Percentiles rank a stretch among this genome's conserved stretches.
Evolutionary conservation across 371 early-diverging fungal genomes (phyloP).

Genomic region (Lichtheimia corymbifera): DNA sequence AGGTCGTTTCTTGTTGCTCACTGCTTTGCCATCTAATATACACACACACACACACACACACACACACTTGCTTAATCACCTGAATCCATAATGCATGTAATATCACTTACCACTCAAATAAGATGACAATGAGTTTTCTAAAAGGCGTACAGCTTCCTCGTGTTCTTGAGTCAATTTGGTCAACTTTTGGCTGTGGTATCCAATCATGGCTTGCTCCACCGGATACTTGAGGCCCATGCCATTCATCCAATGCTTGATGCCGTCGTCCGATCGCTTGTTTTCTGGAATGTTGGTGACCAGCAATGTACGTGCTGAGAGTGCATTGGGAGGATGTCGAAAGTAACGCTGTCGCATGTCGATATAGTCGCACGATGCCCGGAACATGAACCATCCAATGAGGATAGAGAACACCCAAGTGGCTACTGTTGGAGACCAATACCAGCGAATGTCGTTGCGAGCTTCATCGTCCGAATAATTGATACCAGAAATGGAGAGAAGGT

Average conservation of each 20-base stretch:
- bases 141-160: conserved; percentile 58
- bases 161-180: conserved; percentile 72
- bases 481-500: conserved; percentile 29
- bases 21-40: conserved; percentile 46
- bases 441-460: conserved; percentile 23
- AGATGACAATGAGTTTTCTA: conserved; percentile 71
- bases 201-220: conserved; percentile 69
- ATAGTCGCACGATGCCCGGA: conserved; percentile 62
- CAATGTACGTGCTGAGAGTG: conserved; percentile 62
- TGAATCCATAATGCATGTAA: neutral
- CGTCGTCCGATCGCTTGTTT: conserved; percentile 54
- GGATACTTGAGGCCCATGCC: conserved; percentile 41
- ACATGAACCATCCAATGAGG: conserved; percentile 53
- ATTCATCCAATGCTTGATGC: conserved; percentile 57
- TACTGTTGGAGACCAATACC: conserved; percentile 69
- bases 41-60: too few species aligned
- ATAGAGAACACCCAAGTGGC: conserved; percentile 65
- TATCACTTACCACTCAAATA: conserved; percentile 54
- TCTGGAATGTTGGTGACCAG: conserved; percentile 72
- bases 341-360: conserved; percentile 59
- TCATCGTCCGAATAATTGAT: conserved; percentile 24
- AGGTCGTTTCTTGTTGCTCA: conserved; percentile 50
- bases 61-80: neutral
- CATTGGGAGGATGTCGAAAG: conserved; percentile 60
- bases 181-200: conserved; percentile 69